Conservation (phyloP, 352 stramenopile species). For the Blastocystis sp. region DNA sequence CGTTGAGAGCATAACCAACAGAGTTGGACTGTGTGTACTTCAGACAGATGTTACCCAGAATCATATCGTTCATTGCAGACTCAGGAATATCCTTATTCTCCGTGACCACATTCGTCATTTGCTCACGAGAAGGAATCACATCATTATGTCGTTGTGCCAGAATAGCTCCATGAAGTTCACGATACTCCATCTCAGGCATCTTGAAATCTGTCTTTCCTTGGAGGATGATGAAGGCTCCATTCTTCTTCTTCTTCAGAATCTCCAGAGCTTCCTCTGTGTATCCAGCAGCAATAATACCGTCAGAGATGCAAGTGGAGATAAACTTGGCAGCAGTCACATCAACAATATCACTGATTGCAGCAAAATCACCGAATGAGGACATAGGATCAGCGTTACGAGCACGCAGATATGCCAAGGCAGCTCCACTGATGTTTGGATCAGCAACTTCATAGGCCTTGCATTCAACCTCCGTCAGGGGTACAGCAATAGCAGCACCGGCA, state of each 20-base stretch:
- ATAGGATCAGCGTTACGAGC: slow-evolving; percentile 95
- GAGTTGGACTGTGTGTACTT: slow-evolving; percentile 99
- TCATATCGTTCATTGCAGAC: slow-evolving; percentile 85
- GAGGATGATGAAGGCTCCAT: slow-evolving; percentile 95
- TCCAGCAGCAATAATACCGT: slow-evolving; percentile 95
- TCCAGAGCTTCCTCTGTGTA: slow-evolving; percentile 91
- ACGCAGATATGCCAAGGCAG: slow-evolving; percentile 91
- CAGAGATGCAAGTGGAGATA: slow-evolving; percentile 94
- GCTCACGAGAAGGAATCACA: slow-evolving; percentile 81
- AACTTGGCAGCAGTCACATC: slow-evolving; percentile 93
- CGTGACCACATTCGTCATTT: slow-evolving; percentile 85
- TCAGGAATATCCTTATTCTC: slow-evolving; percentile 73
- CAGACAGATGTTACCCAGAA: slow-evolving; percentile 94
- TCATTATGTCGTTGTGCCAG: slow-evolving; percentile 97
- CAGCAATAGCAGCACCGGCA: slow-evolving; percentile 84
- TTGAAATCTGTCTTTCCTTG: slow-evolving; percentile 84
- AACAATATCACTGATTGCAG: slow-evolving; percentile 90
- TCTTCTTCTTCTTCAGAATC: slow-evolving; percentile 96
- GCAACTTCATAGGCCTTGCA: slow-evolving; percentile 84
- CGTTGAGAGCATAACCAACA: slow-evolving; percentile 94
- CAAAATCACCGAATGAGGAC: slow-evolving; percentile 98
- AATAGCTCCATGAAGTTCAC: slow-evolving; percentile 92
- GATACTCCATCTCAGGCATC: slow-evolving; percentile 87
- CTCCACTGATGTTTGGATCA: slow-evolving; percentile 81
- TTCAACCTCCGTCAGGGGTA: slow-evolving; percentile 85